Evolutionary conservation across 2,329 filamentous ascomycete species (phyloP).

Genomic region (Aspergillus sp.): DNA sequence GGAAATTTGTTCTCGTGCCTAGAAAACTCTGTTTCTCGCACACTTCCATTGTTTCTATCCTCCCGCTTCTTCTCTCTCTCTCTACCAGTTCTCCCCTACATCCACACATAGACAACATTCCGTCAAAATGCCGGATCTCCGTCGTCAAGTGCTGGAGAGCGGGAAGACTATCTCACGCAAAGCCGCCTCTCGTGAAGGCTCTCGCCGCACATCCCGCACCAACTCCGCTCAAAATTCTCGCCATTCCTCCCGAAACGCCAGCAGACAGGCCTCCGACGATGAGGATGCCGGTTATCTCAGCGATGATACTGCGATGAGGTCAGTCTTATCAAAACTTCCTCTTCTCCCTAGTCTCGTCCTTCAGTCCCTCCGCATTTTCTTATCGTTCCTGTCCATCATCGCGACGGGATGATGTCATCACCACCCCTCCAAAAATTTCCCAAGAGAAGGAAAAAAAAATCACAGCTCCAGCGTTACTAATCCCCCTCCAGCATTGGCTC

Average conservation of each 20-base stretch:
- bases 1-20: too few relatives aligned
- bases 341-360: constrained; percentile 11
- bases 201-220: constrained; percentile 52
- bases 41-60: too few relatives aligned
- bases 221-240: constrained; percentile 54
- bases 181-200: constrained; percentile 55
- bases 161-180: constrained; percentile 65
- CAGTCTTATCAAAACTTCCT: constrained; percentile 32
- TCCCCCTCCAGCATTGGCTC: constrained; percentile 54
- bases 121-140: constrained; percentile 46
- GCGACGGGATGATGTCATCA: constrained; percentile 36
- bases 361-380: constrained; percentile 23
- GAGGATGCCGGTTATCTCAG: constrained; percentile 56
- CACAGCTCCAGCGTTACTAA: constrained; percentile 7
- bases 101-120: not conserved
- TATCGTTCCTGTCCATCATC: constrained; percentile 23
- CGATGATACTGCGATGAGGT: constrained; percentile 61
- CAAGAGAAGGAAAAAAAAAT: not conserved
- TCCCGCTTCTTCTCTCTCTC: too few relatives aligned
- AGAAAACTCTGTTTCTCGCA: too few relatives aligned
- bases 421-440: not conserved
- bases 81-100: too few relatives aligned
- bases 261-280: constrained; percentile 59
- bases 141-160: constrained; percentile 62
- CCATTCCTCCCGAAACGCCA: constrained; percentile 54